These are phyloP conservation scores for Tillandsia leiboldiana DNA, from an alignment of 176 grass and related monocot species.

Conservation along the genomic window DNA sequence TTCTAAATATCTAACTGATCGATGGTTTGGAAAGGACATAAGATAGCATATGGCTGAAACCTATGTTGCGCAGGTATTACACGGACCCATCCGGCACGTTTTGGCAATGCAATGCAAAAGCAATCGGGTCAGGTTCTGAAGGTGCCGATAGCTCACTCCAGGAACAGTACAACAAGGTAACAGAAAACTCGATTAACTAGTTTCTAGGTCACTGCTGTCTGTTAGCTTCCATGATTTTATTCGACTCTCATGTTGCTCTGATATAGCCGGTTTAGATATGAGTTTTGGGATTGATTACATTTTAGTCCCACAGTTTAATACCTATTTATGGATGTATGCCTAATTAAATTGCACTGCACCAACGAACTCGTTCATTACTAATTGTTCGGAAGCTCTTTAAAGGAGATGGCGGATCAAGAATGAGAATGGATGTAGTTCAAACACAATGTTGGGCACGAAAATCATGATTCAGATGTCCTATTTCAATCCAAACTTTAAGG, in stretches of 20 bases:
- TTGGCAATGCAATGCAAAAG: conserved; percentile 94
- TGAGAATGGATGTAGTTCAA: too few relatives aligned
- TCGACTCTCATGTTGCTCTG: background rate
- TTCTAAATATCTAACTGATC: background rate
- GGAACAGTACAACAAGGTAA: conserved; percentile 92
- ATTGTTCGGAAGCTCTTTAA: too few relatives aligned
- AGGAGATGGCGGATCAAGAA: too few relatives aligned
- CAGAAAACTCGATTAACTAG: background rate
- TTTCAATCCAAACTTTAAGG: background rate
- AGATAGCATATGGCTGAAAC: background rate
- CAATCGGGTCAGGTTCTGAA: conserved; percentile 96
- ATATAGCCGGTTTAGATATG: too few relatives aligned
- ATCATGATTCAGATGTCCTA: background rate
- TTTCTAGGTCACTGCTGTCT: background rate
- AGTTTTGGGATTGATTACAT: too few relatives aligned
- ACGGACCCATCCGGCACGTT: conserved; percentile 93
- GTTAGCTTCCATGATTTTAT: background rate
- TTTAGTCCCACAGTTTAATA: too few relatives aligned
- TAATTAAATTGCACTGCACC: too few relatives aligned
- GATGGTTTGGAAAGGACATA: too few relatives aligned
- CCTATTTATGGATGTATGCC: too few relatives aligned
- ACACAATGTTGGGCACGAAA: too few relatives aligned
- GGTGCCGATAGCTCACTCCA: conserved; percentile 95
- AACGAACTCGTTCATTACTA: too few relatives aligned
- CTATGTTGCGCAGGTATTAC: conserved; percentile 53